Percentiles rank a stretch among this genome's conserved stretches.
phyloP scores from a whole-genome alignment of 2,329 filamentous ascomycete species.

The Trichoderma sp. region DNA sequence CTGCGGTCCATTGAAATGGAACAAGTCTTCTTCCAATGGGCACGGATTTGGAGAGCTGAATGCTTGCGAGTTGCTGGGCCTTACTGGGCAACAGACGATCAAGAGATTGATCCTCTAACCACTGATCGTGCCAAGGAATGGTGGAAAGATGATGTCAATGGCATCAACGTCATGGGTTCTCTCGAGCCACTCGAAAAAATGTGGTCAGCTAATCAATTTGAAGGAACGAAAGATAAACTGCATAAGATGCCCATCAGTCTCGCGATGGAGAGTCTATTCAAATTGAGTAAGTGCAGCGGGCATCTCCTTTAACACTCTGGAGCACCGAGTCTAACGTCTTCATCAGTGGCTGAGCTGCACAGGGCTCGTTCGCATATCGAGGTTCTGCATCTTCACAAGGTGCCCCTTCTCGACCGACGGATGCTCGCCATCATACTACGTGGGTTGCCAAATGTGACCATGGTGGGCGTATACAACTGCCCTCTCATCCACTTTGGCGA shows the following conservation, averaged over 20 bases:
- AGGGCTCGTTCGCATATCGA: conserved; percentile 21
- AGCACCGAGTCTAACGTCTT: background rate
- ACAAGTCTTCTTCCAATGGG: background rate
- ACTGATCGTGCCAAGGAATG: background rate
- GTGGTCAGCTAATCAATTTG: conserved; percentile 23
- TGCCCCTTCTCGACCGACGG: conserved; percentile 33
- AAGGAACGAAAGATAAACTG: background rate
- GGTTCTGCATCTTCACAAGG: conserved; percentile 33
- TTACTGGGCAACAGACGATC: background rate
- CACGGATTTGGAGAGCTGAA: background rate
- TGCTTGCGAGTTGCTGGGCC: background rate
- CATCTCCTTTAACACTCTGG: background rate
- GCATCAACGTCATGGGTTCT: conserved; percentile 8
- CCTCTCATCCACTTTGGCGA: conserved; percentile 39
- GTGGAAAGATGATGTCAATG: background rate
- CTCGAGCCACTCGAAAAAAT: conserved; percentile 13
- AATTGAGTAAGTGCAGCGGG: conserved; percentile 27
- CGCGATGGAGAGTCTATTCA: conserved; percentile 18
- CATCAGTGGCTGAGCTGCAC: conserved; percentile 28
- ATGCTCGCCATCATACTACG: conserved; percentile 36
- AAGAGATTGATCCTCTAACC: background rate
- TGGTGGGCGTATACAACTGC: conserved; percentile 39
- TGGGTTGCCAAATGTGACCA: conserved; percentile 31
- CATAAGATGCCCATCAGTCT: conserved; percentile 21
- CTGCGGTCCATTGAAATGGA: background rate